These are phyloP conservation scores for Colletotrichum zoysiae DNA, from an alignment of 2,329 filamentous ascomycete genomes.

Conservation along the genomic window DNA sequence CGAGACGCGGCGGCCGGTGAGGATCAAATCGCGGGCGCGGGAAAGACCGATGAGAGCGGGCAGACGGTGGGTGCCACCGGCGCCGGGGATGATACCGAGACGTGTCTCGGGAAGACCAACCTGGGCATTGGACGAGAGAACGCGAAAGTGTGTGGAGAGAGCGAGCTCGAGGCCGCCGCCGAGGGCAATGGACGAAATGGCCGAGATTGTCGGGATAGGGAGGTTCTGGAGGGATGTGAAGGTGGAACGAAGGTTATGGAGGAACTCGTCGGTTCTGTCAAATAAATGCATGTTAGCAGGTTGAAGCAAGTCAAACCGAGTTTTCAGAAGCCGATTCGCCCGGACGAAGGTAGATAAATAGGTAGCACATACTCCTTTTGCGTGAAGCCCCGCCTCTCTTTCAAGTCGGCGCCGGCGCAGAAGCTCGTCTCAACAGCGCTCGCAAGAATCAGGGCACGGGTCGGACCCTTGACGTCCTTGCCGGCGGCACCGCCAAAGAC, in stretches of 20 bases:
- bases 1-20: conserved; percentile 88
- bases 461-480: conserved; percentile 65
- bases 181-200: conserved; percentile 86
- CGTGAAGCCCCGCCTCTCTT: conserved; percentile 84
- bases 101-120: conserved; percentile 92
- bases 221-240: conserved; percentile 80
- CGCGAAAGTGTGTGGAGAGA: conserved; percentile 88
- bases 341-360: conserved; percentile 4
- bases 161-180: conserved; percentile 95
- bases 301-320: too few species aligned
- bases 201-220: conserved; percentile 90
- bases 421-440: conserved; percentile 90
- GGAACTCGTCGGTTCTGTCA: conserved; percentile 81
- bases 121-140: conserved; percentile 82
- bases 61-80: conserved; percentile 91
- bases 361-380: conserved; percentile 75
- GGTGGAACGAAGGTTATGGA: conserved; percentile 80
- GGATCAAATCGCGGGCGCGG: conserved; percentile 88
- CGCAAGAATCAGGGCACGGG: conserved; percentile 84
- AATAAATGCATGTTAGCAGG: conserved; percentile 17
- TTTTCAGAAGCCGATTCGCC: background rate
- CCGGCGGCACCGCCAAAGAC: conserved; percentile 61
- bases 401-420: conserved; percentile 94
- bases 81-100: conserved; percentile 93
- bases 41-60: conserved; percentile 82